Evolutionary conservation across 2,329 filamentous ascomycete species (phyloP).

Genomic region (Ascochyta fabae): DNA sequence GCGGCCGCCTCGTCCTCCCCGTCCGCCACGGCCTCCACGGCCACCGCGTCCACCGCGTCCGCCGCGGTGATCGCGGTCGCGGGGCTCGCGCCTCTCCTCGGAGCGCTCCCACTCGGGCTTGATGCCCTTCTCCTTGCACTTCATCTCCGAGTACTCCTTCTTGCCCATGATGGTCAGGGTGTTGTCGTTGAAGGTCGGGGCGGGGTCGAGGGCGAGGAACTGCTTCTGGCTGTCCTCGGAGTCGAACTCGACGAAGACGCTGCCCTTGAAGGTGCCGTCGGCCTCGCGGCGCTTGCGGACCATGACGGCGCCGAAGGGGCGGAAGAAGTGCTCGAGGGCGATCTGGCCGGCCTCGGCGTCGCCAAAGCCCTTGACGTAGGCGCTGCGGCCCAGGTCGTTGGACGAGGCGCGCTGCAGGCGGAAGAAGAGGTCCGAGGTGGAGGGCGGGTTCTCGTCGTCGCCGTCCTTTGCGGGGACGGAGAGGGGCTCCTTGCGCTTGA

Average conservation of each 20-base stretch:
- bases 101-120: constrained; percentile 50
- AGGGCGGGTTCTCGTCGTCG: constrained; percentile 39
- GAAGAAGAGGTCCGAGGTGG: constrained; percentile 53
- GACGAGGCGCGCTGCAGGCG: constrained; percentile 62
- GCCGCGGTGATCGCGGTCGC: constrained; percentile 29
- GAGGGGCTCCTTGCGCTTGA: constrained; percentile 75
- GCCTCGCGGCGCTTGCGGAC: constrained; percentile 84
- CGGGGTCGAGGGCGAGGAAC: constrained; percentile 80
- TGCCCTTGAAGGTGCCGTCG: constrained; percentile 84
- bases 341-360: constrained; percentile 87
- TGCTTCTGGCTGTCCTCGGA: constrained; percentile 77
- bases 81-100: constrained; percentile 25
- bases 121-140: constrained; percentile 56
- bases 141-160: constrained; percentile 73
- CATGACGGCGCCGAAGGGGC: constrained; percentile 76
- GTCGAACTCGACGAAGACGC: constrained; percentile 92
- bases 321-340: constrained; percentile 92
- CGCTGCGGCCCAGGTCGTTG: constrained; percentile 72
- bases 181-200: constrained; percentile 82
- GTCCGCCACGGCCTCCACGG: constrained; percentile 29
- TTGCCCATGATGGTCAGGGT: constrained; percentile 86
- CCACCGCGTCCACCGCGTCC: constrained; percentile 39
- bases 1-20: constrained; percentile 30
- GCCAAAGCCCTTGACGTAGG: constrained; percentile 95
- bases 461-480: constrained; percentile 32